Evolutionary conservation across 176 grass and related monocot genomes (phyloP).

Genomic region (Typha latifolia): DNA sequence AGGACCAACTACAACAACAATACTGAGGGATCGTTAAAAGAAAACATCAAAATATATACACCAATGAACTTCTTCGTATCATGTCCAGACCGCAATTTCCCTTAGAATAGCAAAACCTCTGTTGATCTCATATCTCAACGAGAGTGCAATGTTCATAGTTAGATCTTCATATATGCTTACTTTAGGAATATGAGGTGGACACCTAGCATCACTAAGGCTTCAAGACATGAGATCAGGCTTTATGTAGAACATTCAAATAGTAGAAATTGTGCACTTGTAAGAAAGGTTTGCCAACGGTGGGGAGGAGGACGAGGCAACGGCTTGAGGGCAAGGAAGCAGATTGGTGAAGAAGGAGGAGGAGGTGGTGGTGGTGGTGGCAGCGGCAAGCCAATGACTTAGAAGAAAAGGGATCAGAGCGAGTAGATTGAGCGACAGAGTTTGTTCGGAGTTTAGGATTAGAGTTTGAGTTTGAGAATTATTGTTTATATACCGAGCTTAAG

Average conservation of each 20-base stretch:
- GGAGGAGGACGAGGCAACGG: too few relatives aligned
- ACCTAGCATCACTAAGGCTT: constrained; percentile 27
- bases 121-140: constrained; percentile 74
- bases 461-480: too few relatives aligned
- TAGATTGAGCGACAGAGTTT: too few relatives aligned
- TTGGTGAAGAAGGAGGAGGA: too few relatives aligned
- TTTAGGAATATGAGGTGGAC: constrained; percentile 68
- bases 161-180: constrained; percentile 70
- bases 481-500: too few relatives aligned
- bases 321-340: too few relatives aligned
- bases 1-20: constrained; percentile 1
- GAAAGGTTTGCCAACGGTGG: too few relatives aligned
- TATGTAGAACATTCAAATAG: background rate
- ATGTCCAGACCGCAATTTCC: constrained; percentile 56
- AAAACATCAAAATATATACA: constrained; percentile 28
- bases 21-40: background rate
- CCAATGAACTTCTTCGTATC: constrained; percentile 83
- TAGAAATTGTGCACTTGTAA: too few relatives aligned
- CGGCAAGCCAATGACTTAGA: too few relatives aligned
- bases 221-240: background rate
- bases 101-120: constrained; percentile 59
- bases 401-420: too few relatives aligned
- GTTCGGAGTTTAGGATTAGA: too few relatives aligned
- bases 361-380: too few relatives aligned
- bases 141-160: constrained; percentile 52